Evolutionary conservation across 2,329 filamentous ascomycete species (phyloP), one percentile per base, ranked within the genome.

Genomic region (Aspergillus hortae): DNA sequence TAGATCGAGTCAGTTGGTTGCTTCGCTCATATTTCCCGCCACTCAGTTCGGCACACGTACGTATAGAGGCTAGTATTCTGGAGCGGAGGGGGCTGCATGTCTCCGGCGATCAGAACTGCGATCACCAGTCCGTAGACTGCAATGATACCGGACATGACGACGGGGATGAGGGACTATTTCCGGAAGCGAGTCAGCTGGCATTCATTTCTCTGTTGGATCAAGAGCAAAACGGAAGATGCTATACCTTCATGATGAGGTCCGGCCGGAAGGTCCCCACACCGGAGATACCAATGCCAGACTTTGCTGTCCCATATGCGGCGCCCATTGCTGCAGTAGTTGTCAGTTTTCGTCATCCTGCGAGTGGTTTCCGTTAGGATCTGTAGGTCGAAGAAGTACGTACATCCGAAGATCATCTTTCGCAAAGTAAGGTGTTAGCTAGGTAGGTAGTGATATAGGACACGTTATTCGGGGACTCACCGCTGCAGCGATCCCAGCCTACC

Each of bases 121-220:
- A 99, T 92, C 66, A 99, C 94, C 63, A 99, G 88, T 47, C 92
- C 90, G 77, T 99, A 99, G 61, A 99, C 94, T 53, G 94, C 94
- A 67, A 99, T 90, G 70, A 99, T 99, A 84, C 94, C 94, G 64
- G 94, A 95, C 94, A 99, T 99, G 79, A 99, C 75, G 48, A 79
- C 76, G 27, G 76, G 76, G 48, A 79, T 77, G 43, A 79, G 67
- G 32, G 76, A 78, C 76, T 78, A 57, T 48, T 30, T 25, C n/a
- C 9, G 56, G 19, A 12, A 45, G 33, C 5, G 40, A 36, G 25
- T 15, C 15, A 44, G 40, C 11, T 48, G 27, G 1, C 27, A 10
- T 30, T 10, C 10, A 9, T 30, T 30, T 30, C 27, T 9, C 7
- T 11, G 27, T 9, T 30, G 7, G 9, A 23, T 30, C 7, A 11